phyloP scores from a whole-genome alignment of 148 eudicot species.

The Rhododendron ferrugineum region DNA sequence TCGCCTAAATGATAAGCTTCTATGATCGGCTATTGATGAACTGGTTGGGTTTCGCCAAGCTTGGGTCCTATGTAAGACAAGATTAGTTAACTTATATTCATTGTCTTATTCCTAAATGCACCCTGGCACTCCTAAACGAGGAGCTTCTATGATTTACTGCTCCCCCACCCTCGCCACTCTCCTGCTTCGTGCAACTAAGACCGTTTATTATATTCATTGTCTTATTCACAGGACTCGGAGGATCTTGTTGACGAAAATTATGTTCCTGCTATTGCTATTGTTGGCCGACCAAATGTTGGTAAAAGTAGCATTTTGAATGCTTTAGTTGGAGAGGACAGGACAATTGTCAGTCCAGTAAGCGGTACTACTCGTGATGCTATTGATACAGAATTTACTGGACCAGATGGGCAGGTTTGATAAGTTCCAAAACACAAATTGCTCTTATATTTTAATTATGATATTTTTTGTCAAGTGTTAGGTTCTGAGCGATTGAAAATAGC shows the following conservation, averaged over 20 bases:
- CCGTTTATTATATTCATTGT: slow-evolving; percentile 14
- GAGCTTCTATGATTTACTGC: background rate
- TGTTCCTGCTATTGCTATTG: slow-evolving; percentile 79
- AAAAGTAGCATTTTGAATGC: slow-evolving; percentile 98
- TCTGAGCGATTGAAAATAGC: background rate
- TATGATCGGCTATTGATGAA: background rate
- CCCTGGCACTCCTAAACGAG: background rate
- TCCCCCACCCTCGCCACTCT: background rate
- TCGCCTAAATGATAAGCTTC: background rate
- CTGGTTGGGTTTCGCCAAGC: background rate
- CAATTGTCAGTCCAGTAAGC: slow-evolving; percentile 96
- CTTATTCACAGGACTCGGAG: slow-evolving; percentile 42
- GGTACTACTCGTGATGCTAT: slow-evolving; percentile 99
- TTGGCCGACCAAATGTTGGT: slow-evolving; percentile 98
- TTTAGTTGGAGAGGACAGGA: slow-evolving; percentile 94
- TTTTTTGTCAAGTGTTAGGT: background rate
- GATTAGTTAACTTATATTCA: background rate
- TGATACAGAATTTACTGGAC: slow-evolving; percentile 81
- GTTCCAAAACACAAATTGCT: background rate
- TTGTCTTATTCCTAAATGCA: background rate
- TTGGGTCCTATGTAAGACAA: background rate
- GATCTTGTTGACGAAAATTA: slow-evolving; percentile 52
- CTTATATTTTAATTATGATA: background rate
- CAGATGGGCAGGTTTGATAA: slow-evolving; percentile 85
- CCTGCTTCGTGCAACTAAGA: background rate